These are phyloP conservation scores for Globisporangium okanoganense DNA, from an alignment of 352 stramenopile genomes.

Conservation along the genomic window DNA sequence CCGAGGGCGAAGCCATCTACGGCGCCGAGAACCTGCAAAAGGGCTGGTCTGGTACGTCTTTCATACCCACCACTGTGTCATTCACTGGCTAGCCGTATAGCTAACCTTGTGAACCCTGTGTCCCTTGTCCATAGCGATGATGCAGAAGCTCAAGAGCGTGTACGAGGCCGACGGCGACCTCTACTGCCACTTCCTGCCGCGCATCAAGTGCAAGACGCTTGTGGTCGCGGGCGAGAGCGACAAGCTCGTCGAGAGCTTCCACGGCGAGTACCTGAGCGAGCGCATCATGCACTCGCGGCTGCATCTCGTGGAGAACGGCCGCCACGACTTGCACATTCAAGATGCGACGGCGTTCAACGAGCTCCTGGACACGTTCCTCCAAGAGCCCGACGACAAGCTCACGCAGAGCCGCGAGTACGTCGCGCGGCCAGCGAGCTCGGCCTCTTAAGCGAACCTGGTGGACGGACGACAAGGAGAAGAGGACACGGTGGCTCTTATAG, in stretches of 20 bases:
- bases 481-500: conserved; percentile 4
- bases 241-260: conserved; percentile 58
- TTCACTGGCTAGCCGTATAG: neutral
- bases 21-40: conserved; percentile 45
- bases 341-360: conserved; percentile 51
- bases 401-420: conserved; percentile 82
- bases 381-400: conserved; percentile 76
- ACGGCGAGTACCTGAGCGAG: conserved; percentile 83
- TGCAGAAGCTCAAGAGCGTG: conserved; percentile 39
- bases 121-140: conserved; percentile 31
- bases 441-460: neutral
- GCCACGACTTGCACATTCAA: conserved; percentile 56
- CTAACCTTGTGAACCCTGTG: neutral
- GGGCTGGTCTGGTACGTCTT: conserved; percentile 38
- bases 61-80: neutral
- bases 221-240: conserved; percentile 62
- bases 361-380: conserved; percentile 57
- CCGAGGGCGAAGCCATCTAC: conserved; percentile 49
- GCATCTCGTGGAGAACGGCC: conserved; percentile 46
- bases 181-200: conserved; percentile 61
- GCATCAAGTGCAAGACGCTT: conserved; percentile 83
- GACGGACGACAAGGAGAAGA: neutral
- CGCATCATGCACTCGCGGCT: conserved; percentile 81
- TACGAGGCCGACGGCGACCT: conserved; percentile 64
- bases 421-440: conserved; percentile 27